Evolutionary conservation across 2,329 filamentous ascomycete genomes (phyloP).

Genomic region (Pseudocercospora crystallina): DNA sequence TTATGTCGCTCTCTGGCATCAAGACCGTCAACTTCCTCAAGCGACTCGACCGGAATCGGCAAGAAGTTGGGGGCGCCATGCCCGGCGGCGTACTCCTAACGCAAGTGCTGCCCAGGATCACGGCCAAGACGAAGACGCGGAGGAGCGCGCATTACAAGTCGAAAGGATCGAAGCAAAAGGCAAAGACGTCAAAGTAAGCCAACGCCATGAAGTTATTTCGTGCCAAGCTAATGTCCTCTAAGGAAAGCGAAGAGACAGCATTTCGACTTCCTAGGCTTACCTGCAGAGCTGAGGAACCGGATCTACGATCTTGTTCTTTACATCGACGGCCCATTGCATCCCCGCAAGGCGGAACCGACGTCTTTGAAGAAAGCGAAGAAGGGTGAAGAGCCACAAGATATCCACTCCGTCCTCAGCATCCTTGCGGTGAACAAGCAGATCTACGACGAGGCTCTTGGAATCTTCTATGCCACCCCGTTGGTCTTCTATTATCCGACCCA

Average conservation of each 20-base stretch:
- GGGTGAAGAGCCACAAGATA: background rate
- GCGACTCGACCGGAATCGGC: background rate
- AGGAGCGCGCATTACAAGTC: too few species aligned
- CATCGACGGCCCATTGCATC: constrained; percentile 24
- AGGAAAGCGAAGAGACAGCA: background rate
- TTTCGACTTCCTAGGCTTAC: constrained; percentile 27
- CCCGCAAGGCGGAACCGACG: too few species aligned
- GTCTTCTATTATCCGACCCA: constrained; percentile 31
- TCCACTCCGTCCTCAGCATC: constrained; percentile 23
- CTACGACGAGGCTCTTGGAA: constrained; percentile 25
- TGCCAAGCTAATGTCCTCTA: background rate
- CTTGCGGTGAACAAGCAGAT: constrained; percentile 29
- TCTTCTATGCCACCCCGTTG: constrained; percentile 31
- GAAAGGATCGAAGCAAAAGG: too few species aligned
- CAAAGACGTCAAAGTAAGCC: background rate
- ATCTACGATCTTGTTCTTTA: constrained; percentile 27
- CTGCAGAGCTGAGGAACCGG: constrained; percentile 29
- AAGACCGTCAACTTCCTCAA: constrained; percentile 25
- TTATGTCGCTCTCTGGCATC: constrained; percentile 22
- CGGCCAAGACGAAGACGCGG: background rate
- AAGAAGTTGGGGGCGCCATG: constrained; percentile 27
- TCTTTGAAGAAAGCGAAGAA: too few species aligned
- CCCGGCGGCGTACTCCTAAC: constrained; percentile 30
- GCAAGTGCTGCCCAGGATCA: constrained; percentile 27
- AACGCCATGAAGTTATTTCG: background rate